A percentile compares a stretch with the other conserved stretches of the same genome.
Conservation (phyloP, 208 protist species). For the Phytomonas francai region DNA sequence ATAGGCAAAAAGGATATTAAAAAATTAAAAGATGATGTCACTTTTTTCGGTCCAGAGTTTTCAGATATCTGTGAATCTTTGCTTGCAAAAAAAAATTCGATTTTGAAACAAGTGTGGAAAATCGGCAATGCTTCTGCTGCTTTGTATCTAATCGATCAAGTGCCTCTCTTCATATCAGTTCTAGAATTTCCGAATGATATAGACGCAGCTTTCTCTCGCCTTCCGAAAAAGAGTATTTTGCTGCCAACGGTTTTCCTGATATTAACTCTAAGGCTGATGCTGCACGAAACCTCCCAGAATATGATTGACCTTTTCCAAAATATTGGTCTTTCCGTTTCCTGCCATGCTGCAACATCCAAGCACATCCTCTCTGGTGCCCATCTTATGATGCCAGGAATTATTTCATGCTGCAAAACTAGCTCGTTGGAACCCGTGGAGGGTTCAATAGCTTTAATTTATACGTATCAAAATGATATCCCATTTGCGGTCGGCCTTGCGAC, state of each 20-base stretch:
- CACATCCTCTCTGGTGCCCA: conserved; percentile 68
- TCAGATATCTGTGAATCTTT: conserved; percentile 32
- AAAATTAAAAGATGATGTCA: conserved; percentile 30
- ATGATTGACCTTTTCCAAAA: conserved; percentile 13
- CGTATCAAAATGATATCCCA: conserved; percentile 24
- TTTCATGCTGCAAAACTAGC: conserved; percentile 8
- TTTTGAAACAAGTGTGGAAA: conserved; percentile 29
- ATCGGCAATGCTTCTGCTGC: conserved; percentile 32
- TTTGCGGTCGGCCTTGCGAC: conserved; percentile 67
- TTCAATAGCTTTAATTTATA: conserved; percentile 32
- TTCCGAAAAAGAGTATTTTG: conserved; percentile 7
- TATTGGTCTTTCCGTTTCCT: conserved; percentile 24
- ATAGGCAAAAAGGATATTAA: conserved; percentile 48
- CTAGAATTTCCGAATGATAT: conserved; percentile 29
- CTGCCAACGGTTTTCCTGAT: conserved; percentile 68
- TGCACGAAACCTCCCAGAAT: conserved; percentile 14
- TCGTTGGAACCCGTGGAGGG: neutral
- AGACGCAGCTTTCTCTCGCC: conserved; percentile 9
- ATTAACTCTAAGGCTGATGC: conserved; percentile 23
- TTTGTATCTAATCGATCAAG: conserved; percentile 43
- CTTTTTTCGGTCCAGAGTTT: conserved; percentile 31
- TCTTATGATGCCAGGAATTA: conserved; percentile 77
- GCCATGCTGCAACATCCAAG: conserved; percentile 44
- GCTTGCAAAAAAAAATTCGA: conserved; percentile 37
- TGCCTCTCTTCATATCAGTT: conserved; percentile 44